A percentile compares a stretch with the other conserved stretches of the same genome.
These are phyloP conservation scores for Pythium phragmiticola DNA, from an alignment of 352 stramenopile species.

Conservation along the genomic window DNA sequence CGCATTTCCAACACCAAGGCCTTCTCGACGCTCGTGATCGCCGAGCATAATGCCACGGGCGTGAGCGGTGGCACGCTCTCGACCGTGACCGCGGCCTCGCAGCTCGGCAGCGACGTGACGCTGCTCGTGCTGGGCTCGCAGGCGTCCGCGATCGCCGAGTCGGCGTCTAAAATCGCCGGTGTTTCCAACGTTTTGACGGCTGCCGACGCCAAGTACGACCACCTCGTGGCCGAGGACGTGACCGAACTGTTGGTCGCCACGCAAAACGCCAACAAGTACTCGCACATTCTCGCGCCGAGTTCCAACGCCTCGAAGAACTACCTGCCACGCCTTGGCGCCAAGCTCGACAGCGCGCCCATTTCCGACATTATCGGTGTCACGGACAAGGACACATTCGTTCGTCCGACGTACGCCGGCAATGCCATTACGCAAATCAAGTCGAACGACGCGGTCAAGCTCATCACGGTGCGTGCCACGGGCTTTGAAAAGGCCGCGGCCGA, in stretches of 20 bases:
- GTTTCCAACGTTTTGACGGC: constrained; percentile 84
- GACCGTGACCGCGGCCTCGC: constrained; percentile 81
- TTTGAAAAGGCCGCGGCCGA: constrained; percentile 95
- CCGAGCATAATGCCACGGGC: constrained; percentile 80
- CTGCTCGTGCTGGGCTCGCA: constrained; percentile 74
- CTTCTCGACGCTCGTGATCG: constrained; percentile 86
- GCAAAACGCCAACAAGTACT: constrained; percentile 70
- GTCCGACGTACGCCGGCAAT: constrained; percentile 84
- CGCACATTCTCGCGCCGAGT: constrained; percentile 93
- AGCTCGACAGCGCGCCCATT: constrained; percentile 94
- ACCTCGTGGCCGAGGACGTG: constrained; percentile 87
- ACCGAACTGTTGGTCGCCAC: constrained; percentile 70
- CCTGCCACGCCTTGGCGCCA: constrained; percentile 92
- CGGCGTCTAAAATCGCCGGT: constrained; percentile 75
- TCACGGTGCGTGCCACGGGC: constrained; percentile 95
- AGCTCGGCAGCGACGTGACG: constrained; percentile 83
- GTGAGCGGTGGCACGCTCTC: constrained; percentile 76
- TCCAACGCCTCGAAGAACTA: constrained; percentile 98
- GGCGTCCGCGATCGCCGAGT: constrained; percentile 49
- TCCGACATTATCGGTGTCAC: constrained; percentile 94
- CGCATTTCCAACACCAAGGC: constrained; percentile 38
- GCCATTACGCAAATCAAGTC: constrained; percentile 90
- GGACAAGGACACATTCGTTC: constrained; percentile 95
- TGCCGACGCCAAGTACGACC: constrained; percentile 85
- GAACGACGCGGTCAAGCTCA: constrained; percentile 91